Evolutionary conservation across 2,329 filamentous ascomycete species (phyloP), one percentile per base, ranked within the genome.

Genomic region (Tetracladium maxilliforme): DNA sequence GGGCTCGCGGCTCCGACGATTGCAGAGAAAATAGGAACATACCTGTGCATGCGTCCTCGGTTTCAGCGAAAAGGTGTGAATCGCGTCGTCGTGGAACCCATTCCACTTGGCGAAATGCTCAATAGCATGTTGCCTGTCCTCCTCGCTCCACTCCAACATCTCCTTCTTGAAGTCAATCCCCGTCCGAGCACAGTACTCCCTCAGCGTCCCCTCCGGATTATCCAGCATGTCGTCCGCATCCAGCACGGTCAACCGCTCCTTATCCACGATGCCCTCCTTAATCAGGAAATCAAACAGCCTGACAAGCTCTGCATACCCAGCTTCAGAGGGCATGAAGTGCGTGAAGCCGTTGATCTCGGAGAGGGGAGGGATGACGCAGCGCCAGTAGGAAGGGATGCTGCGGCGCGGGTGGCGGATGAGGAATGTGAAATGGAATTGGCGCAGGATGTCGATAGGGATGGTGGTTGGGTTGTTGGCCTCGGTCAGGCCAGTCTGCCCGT

Each of bases 171-270:
- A 98, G 10, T 79, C 66, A 31, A 94, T 62, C 14, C 77, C 83
- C 10, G 84, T 80, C 37, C 74, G 76, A 36, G 72, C 64, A 57
- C 87, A 95, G 53, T 84, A 94, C 8, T 72, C 69, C 40, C 72
- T 56, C 34, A 95, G 71, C 34, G 80, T 74, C 24, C 64, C 68
- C 31, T 74, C 67, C 0, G 87, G 90, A 35, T 82, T 67, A 47
- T 94, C 83, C 10, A 98, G 71, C 39, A 95, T 63, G 44, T 95
- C 90, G 42, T 98, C 90, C 12, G 87, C 90, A 43, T 98, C 87
- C 24, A 98, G 58, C 26, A 95, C 73, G 33, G 84, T 92, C 36
- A 94, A 77, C n/a, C n/a, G n/a, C n/a, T n/a, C n/a, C n/a, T n/a
- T n/a, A 40, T 73, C 68, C 10, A 74, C 58, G 29, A 51, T 49